Percentiles rank a stretch among this genome's conserved stretches.
Conservation (phyloP, 2,329 filamentous ascomycete genomes). For the Cercospora janseana region DNA sequence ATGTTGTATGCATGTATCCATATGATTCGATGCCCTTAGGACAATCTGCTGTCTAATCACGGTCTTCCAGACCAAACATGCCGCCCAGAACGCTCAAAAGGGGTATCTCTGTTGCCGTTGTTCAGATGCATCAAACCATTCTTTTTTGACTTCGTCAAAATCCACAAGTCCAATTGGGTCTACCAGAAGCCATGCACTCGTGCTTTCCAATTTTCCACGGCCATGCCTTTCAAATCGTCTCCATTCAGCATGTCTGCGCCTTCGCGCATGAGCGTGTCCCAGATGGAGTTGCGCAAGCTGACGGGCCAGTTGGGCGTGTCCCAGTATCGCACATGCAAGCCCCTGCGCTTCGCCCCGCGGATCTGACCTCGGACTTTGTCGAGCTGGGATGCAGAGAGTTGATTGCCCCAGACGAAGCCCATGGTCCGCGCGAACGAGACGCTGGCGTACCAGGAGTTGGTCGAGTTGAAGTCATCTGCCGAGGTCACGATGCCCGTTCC, state of each 20-base stretch:
- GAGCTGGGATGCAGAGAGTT: slow-evolving; percentile 49
- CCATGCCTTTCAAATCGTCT: slow-evolving; percentile 55
- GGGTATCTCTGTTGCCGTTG: background rate
- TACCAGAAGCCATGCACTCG: slow-evolving; percentile 20
- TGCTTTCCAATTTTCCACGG: slow-evolving; percentile 48
- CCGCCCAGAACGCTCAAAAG: background rate
- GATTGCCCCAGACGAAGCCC: slow-evolving; percentile 47
- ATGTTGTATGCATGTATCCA: background rate
- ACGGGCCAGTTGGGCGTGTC: slow-evolving; percentile 56
- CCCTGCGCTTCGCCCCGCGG: slow-evolving; percentile 50
- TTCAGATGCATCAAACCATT: background rate
- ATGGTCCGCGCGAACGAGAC: slow-evolving; percentile 56
- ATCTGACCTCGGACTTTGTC: slow-evolving; percentile 53
- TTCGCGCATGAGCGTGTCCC: slow-evolving; percentile 53
- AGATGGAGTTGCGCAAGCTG: slow-evolving; percentile 54
- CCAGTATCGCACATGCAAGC: slow-evolving; percentile 59
- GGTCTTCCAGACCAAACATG: background rate
- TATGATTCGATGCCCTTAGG: background rate
- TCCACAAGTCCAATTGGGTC: background rate
- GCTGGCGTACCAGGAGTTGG: slow-evolving; percentile 67
- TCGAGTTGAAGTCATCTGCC: slow-evolving; percentile 48
- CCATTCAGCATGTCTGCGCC: slow-evolving; percentile 57
- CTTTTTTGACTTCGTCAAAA: too few species aligned
- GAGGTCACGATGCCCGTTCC: slow-evolving; percentile 31
- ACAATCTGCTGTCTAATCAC: slow-evolving; percentile 1